A percentile compares a stretch with the other conserved stretches of the same genome.
Evolutionary conservation across 2,329 filamentous ascomycete species (phyloP).

Genomic region (Bipolaris zeicola): DNA sequence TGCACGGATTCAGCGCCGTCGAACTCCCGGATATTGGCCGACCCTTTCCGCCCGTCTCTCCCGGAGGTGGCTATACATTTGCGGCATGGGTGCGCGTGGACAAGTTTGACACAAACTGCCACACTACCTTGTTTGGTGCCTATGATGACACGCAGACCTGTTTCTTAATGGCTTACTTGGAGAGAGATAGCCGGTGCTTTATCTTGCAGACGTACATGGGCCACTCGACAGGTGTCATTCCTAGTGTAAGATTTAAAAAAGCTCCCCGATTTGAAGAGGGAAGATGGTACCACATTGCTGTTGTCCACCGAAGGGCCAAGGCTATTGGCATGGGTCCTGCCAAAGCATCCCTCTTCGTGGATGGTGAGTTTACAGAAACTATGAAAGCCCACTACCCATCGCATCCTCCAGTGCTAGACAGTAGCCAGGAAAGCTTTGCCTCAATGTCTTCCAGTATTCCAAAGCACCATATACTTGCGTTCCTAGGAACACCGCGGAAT

Average conservation of each 20-base stretch:
- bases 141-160: conserved; percentile 92
- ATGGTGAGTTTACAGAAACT: conserved; percentile 93
- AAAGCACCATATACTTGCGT: conserved; percentile 80
- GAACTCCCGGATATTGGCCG: conserved; percentile 87
- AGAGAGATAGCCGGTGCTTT: conserved; percentile 90
- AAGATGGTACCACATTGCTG: conserved; percentile 89
- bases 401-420: conserved; percentile 68
- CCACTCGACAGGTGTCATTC: conserved; percentile 66
- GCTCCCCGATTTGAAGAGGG: conserved; percentile 75
- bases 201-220: conserved; percentile 95
- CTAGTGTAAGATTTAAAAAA: conserved; percentile 95
- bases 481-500: conserved; percentile 89
- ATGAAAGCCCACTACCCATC: conserved; percentile 86
- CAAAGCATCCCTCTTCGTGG: conserved; percentile 85
- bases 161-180: conserved; percentile 91
- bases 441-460: conserved; percentile 66
- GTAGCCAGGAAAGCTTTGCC: conserved; percentile 70
- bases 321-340: conserved; percentile 68
- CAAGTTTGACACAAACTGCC: conserved; percentile 78
- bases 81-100: conserved; percentile 89
- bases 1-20: conserved; percentile 86
- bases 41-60: conserved; percentile 78
- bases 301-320: conserved; percentile 82
- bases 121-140: conserved; percentile 95
- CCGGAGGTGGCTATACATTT: conserved; percentile 82